Percentiles rank a stretch among this genome's conserved stretches.
These are phyloP conservation scores for Yarrowia osloensis DNA, from an alignment of 805 yeast genomes.

Conservation along the genomic window DNA sequence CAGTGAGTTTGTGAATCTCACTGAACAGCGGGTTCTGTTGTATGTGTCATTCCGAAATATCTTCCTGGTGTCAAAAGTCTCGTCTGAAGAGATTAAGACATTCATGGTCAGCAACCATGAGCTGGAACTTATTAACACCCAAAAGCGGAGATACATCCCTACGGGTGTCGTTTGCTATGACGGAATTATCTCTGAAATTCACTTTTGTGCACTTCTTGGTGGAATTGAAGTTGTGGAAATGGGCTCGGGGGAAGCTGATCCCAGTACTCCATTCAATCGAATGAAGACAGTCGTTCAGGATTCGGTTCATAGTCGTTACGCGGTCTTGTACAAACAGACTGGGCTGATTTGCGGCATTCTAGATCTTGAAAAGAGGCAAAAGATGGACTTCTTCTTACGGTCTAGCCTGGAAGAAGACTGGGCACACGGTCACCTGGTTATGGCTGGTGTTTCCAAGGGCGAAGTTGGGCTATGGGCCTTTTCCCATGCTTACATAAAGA, in stretches of 20 bases:
- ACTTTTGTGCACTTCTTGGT: conserved; percentile 3
- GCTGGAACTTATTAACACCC: background rate
- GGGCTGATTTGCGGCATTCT: conserved; percentile 4
- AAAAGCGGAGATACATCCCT: background rate
- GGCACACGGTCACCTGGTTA: conserved; percentile 16
- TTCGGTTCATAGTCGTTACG: background rate
- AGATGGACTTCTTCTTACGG: conserved; percentile 4
- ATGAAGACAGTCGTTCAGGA: conserved; percentile 15
- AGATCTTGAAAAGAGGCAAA: background rate
- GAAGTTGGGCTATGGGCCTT: background rate
- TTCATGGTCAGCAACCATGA: conserved; percentile 7
- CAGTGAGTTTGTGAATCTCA: background rate
- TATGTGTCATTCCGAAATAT: background rate
- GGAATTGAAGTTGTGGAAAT: background rate
- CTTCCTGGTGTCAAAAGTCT: background rate
- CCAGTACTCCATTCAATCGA: conserved; percentile 1
- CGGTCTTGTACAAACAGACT: background rate
- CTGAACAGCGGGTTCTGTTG: background rate
- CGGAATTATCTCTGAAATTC: background rate
- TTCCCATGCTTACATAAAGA: background rate
- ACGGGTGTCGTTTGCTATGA: conserved; percentile 2
- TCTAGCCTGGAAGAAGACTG: background rate
- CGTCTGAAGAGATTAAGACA: background rate
- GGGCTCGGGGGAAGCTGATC: background rate
- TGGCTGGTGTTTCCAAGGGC: conserved; percentile 12